These are phyloP conservation scores for Stevia rebaudiana DNA, from an alignment of 140 eudicot genomes.

Conservation along the genomic window DNA sequence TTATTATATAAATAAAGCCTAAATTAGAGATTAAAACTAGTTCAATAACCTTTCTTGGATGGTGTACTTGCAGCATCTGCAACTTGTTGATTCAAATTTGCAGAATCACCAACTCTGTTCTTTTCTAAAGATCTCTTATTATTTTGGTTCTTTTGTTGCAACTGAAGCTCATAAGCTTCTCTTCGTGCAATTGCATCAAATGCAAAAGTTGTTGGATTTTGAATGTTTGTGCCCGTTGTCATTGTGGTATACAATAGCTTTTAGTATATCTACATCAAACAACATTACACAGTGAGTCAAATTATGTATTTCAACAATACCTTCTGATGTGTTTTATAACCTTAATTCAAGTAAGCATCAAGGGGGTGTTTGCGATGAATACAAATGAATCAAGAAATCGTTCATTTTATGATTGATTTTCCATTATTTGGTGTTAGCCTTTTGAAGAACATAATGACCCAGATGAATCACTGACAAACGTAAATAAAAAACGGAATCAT, in stretches of 20 bases:
- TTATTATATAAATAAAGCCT: not conserved
- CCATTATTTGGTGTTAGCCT: not conserved
- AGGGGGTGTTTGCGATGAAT: not conserved
- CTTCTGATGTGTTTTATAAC: not conserved
- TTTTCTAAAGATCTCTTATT: slow-evolving; percentile 38
- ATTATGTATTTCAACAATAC: not conserved
- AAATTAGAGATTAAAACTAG: not conserved
- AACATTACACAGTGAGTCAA: not conserved
- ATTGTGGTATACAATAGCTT: not conserved
- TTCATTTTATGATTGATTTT: not conserved
- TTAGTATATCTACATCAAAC: slow-evolving; percentile 10
- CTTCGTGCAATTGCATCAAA: slow-evolving; percentile 66
- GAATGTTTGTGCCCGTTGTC: slow-evolving; percentile 17
- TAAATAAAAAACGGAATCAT: too few species aligned
- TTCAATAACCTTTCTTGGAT: slow-evolving; percentile 43
- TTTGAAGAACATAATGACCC: not conserved
- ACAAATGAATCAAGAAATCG: not conserved
- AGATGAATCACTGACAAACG: too few species aligned
- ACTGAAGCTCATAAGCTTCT: slow-evolving; percentile 49
- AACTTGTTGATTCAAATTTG: slow-evolving; percentile 7
- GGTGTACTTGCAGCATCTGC: slow-evolving; percentile 26
- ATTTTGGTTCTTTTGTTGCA: slow-evolving; percentile 35
- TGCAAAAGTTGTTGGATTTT: slow-evolving; percentile 44
- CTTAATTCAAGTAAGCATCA: not conserved
- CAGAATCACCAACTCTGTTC: not conserved